Percentiles rank a stretch among this genome's conserved stretches.
phyloP scores from a whole-genome alignment of 2,329 filamentous ascomycete species.

The Aspergillus brasiliensis region DNA sequence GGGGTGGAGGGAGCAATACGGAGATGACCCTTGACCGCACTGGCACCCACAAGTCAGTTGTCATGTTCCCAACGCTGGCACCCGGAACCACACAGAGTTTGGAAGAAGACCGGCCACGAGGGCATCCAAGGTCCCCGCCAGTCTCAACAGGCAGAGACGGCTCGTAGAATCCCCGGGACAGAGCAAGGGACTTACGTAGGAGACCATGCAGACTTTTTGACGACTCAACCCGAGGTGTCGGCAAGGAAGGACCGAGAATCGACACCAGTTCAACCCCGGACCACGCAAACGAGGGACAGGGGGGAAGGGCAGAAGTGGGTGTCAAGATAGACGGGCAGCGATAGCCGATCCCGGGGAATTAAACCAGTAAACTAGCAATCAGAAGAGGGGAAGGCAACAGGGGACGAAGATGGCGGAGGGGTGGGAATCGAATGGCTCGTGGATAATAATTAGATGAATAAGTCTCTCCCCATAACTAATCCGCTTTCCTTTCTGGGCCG shows the following conservation, averaged over 20 bases:
- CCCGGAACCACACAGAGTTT: slow-evolving; percentile 12
- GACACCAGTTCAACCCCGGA: slow-evolving; percentile 4
- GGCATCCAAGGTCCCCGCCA: slow-evolving; percentile 8
- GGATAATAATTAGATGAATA: slow-evolving; percentile 10
- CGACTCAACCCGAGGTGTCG: slow-evolving; percentile 7
- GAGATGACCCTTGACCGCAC: slow-evolving; percentile 6
- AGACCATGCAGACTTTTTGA: slow-evolving; percentile 21
- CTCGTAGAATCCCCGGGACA: neutral
- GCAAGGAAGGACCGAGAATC: slow-evolving; percentile 5
- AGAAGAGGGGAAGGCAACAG: neutral
- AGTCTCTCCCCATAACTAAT: slow-evolving; percentile 6
- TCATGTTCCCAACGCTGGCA: slow-evolving; percentile 16
- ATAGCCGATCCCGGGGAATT: neutral
- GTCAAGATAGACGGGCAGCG: neutral
- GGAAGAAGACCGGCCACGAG: neutral
- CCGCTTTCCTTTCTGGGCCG: slow-evolving; percentile 3
- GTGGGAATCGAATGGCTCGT: slow-evolving; percentile 5
- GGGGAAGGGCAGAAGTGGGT: neutral
- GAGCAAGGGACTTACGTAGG: slow-evolving; percentile 4
- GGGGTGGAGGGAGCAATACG: slow-evolving; percentile 7
- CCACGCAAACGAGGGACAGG: neutral
- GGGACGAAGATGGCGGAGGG: slow-evolving; percentile 4
- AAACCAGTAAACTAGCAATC: neutral
- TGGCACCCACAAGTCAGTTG: slow-evolving; percentile 17
- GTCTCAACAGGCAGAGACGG: neutral